Conservation (phyloP, 129 eudicot species). For the Logfia minima region DNA sequence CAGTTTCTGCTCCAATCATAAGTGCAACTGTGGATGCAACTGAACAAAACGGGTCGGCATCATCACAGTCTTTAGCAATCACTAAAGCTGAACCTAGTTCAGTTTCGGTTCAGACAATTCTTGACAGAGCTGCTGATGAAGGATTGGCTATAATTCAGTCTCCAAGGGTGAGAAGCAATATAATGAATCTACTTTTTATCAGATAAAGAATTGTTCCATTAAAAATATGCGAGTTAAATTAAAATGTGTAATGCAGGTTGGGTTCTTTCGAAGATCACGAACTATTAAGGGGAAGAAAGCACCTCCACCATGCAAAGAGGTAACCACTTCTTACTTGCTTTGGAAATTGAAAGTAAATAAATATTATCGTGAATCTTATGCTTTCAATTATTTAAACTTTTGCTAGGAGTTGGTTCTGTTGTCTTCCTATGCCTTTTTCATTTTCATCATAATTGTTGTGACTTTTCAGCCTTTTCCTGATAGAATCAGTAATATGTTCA, state of each 20-base stretch:
- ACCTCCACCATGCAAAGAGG: constrained; percentile 95
- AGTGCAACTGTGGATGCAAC: constrained; percentile 42
- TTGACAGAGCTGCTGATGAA: constrained; percentile 73
- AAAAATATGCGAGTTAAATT: constrained; percentile 16
- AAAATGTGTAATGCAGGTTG: constrained; percentile 55
- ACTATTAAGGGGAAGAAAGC: constrained; percentile 71
- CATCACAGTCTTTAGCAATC: constrained; percentile 73
- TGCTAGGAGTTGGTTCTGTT: background rate
- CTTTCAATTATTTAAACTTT: background rate
- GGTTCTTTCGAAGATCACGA: constrained; percentile 72
- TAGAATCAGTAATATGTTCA: background rate
- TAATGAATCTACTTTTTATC: background rate
- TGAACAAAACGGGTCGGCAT: constrained; percentile 55
- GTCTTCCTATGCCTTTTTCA: background rate
- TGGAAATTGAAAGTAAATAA: background rate
- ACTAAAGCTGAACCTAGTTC: constrained; percentile 49
- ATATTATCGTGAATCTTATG: background rate
- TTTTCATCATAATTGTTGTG: background rate
- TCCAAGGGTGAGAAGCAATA: constrained; percentile 60
- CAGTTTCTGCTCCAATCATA: constrained; percentile 47
- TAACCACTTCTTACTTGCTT: constrained; percentile 19
- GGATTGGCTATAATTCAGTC: constrained; percentile 70
- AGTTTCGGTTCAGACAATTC: constrained; percentile 38
- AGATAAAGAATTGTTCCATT: background rate
- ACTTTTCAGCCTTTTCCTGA: background rate